Evolutionary conservation across 2,329 filamentous ascomycete species (phyloP).

Genomic region (Botrytis cinerea): DNA sequence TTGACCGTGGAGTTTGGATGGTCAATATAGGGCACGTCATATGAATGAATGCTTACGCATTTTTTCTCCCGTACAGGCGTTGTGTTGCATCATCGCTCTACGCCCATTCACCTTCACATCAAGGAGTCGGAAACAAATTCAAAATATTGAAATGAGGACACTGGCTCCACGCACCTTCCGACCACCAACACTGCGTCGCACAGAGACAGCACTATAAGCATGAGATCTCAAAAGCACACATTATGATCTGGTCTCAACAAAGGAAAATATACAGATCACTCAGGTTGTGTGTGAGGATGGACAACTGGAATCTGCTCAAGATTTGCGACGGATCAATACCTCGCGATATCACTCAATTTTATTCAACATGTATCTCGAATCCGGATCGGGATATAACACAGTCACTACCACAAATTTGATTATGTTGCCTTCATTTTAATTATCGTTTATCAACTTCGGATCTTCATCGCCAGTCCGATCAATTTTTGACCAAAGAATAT

Average conservation of each 20-base stretch:
- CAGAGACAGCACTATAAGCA: background rate
- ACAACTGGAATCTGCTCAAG: constrained; percentile 27
- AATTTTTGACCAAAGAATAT: background rate
- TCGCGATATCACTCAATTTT: constrained; percentile 12
- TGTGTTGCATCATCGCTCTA: constrained; percentile 32
- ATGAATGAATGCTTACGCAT: constrained; percentile 39
- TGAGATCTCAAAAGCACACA: background rate
- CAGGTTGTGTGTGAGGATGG: constrained; percentile 31
- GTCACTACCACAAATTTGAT: constrained; percentile 33
- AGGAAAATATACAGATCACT: constrained; percentile 32
- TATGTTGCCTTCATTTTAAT: background rate
- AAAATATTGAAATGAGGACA: background rate
- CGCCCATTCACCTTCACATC: constrained; percentile 22
- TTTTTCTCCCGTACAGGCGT: constrained; percentile 32
- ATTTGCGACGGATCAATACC: constrained; percentile 35
- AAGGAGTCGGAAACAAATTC: background rate
- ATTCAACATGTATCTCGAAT: constrained; percentile 7
- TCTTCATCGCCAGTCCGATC: background rate
- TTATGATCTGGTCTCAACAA: constrained; percentile 22
- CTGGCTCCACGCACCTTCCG: background rate
- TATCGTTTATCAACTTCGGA: background rate
- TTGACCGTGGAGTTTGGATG: constrained; percentile 1
- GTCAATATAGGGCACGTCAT: constrained; percentile 11
- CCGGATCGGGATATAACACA: constrained; percentile 29
- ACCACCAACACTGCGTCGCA: background rate